These are phyloP conservation scores for Cucurbita maxima DNA, from an alignment of 306 rosid species.

Conservation along the genomic window DNA sequence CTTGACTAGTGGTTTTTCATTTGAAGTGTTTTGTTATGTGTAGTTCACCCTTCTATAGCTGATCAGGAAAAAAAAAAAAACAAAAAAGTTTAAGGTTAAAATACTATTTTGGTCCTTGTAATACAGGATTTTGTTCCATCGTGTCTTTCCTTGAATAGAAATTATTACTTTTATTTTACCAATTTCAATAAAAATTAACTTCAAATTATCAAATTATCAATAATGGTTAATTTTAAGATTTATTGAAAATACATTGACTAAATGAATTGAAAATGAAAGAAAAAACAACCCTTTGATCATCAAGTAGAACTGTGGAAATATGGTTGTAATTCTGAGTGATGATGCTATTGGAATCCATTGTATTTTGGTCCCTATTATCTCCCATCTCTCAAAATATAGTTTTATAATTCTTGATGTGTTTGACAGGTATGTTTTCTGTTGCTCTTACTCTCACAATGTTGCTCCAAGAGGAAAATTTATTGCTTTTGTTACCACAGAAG, in stretches of 20 bases:
- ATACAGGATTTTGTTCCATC: no score
- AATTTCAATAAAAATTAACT: no score
- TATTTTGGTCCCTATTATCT: background rate
- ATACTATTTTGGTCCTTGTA: no score
- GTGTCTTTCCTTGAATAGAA: no score
- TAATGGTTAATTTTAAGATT: no score
- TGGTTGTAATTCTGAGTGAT: background rate
- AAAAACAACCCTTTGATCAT: background rate
- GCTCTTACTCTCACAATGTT: slow-evolving; percentile 93
- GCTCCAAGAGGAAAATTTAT: slow-evolving; percentile 91
- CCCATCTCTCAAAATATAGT: background rate
- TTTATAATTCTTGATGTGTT: background rate
- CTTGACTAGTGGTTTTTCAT: background rate
- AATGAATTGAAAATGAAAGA: no score
- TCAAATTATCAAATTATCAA: no score
- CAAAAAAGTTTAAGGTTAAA: no score
- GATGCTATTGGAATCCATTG: background rate
- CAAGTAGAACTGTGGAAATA: background rate
- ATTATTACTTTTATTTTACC: no score
- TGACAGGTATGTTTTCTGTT: slow-evolving; percentile 88
- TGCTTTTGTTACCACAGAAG: slow-evolving; percentile 92
- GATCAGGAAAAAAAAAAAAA: background rate
- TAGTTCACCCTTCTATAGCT: background rate
- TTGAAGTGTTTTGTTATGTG: background rate
- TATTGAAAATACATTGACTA: no score